Evolutionary conservation across 2,329 filamentous ascomycete genomes (phyloP).

Genomic region (Nannizziopsis arthrosporioides): DNA sequence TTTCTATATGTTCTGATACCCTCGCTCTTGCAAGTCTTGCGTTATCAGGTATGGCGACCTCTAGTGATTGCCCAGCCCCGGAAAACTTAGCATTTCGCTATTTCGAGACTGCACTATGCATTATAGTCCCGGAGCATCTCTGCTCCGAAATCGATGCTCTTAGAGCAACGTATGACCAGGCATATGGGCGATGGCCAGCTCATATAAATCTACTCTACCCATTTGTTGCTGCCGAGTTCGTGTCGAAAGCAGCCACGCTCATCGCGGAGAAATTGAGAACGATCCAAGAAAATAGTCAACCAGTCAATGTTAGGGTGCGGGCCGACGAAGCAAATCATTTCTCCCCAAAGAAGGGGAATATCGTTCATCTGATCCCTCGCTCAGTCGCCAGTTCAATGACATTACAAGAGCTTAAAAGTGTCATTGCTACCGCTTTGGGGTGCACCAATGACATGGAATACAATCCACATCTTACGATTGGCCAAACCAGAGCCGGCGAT

Average conservation of each 20-base stretch:
- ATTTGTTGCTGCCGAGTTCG: constrained; percentile 43
- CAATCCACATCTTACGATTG: constrained; percentile 49
- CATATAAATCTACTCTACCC: constrained; percentile 58
- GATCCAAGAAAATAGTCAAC: background rate
- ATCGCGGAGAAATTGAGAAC: constrained; percentile 28
- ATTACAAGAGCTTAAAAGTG: constrained; percentile 27
- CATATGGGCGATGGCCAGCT: constrained; percentile 51
- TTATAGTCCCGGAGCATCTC: constrained; percentile 43
- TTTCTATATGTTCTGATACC: no score
- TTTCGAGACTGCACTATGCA: constrained; percentile 48
- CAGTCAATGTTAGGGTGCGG: background rate
- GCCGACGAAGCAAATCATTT: constrained; percentile 35
- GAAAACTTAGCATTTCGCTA: background rate
- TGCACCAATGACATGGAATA: constrained; percentile 22
- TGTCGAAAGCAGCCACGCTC: constrained; percentile 36
- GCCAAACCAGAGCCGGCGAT: constrained; percentile 42
- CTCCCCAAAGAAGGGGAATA: constrained; percentile 39
- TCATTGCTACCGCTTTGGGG: constrained; percentile 28
- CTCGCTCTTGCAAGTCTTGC: no score
- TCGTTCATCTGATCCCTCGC: constrained; percentile 33
- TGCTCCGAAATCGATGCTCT: constrained; percentile 44
- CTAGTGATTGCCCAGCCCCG: background rate
- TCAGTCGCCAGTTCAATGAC: constrained; percentile 6
- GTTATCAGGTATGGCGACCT: background rate
- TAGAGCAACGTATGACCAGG: constrained; percentile 52